phyloP scores from a whole-genome alignment of 225 moss, liverwort and hornwort species.

The Rhytidiadelphus loreus region DNA sequence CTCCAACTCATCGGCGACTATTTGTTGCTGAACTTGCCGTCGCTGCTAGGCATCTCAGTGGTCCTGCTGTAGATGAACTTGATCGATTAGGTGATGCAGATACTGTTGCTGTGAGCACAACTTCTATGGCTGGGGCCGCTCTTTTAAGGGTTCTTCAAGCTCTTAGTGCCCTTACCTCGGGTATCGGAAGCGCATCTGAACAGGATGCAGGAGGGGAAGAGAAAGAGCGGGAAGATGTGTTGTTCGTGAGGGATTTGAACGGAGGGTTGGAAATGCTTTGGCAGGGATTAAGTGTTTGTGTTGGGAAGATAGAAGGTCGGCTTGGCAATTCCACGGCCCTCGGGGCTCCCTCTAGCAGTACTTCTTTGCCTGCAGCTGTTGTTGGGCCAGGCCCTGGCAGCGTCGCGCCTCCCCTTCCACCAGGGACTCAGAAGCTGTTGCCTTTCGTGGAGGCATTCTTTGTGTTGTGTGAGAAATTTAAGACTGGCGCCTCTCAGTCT shows the following conservation, averaged over 20 bases:
- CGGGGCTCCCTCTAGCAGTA: slow-evolving; percentile 40
- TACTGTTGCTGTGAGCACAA: slow-evolving; percentile 56
- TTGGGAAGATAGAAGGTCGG: slow-evolving; percentile 71
- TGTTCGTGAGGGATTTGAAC: slow-evolving; percentile 67
- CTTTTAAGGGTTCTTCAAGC: slow-evolving; percentile 88
- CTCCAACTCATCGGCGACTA: slow-evolving; percentile 64
- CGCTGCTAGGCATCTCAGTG: slow-evolving; percentile 59
- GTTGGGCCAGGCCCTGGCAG: slow-evolving; percentile 51
- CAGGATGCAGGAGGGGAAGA: slow-evolving; percentile 47
- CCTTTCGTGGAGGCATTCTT: slow-evolving; percentile 95
- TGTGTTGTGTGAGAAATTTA: slow-evolving; percentile 86
- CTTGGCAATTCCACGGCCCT: slow-evolving; percentile 48
- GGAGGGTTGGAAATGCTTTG: slow-evolving; percentile 71
- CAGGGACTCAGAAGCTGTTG: slow-evolving; percentile 78
- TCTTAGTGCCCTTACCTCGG: slow-evolving; percentile 70
- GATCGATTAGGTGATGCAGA: slow-evolving; percentile 69
- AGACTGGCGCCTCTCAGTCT: slow-evolving; percentile 47
- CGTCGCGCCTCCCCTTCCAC: slow-evolving; percentile 82
- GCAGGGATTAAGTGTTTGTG: slow-evolving; percentile 77
- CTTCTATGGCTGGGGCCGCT: slow-evolving; percentile 90
- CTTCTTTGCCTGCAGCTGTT: slow-evolving; percentile 33
- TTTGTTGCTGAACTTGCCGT: slow-evolving; percentile 81
- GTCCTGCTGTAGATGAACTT: slow-evolving; percentile 69
- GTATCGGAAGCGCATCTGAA: slow-evolving; percentile 28
- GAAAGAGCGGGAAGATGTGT: slow-evolving; percentile 75